phyloP scores from a whole-genome alignment of 73 alveolate genomes.

The Paramecium sexaurelia region DNA sequence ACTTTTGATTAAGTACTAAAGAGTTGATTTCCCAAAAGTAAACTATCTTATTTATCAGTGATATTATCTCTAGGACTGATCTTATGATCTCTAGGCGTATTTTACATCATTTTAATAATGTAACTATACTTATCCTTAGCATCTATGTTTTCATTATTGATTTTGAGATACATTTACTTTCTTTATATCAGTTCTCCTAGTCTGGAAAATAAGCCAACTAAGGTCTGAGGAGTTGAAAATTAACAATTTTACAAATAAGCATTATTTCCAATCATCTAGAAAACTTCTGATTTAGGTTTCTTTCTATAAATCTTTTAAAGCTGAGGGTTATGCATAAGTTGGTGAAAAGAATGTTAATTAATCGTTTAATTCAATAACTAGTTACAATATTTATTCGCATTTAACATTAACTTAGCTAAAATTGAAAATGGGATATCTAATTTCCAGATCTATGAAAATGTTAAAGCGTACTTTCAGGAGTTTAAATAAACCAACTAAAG shows the following conservation, averaged over 20 bases:
- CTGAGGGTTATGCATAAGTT: slow-evolving; percentile 12
- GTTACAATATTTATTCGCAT: background rate
- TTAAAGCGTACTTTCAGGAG: background rate
- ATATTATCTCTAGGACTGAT: background rate
- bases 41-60: background rate
- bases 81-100: background rate
- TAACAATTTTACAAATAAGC: slow-evolving; percentile 4
- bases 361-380: background rate
- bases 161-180: background rate
- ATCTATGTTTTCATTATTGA: background rate
- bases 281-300: background rate
- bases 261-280: background rate
- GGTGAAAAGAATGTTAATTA: background rate
- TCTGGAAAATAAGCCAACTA: slow-evolving; percentile 20
- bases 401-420: background rate
- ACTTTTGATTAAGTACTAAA: slow-evolving; percentile 1
- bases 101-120: slow-evolving; percentile 14
- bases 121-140: background rate
- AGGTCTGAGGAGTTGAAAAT: background rate
- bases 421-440: slow-evolving; percentile 24
- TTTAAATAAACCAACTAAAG: background rate
- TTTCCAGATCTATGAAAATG: background rate
- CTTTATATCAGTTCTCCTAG: slow-evolving; percentile 2
- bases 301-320: background rate
- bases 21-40: background rate